phyloP scores from a whole-genome alignment of 73 alveolate genomes.

The Urostyla sp. region DNA sequence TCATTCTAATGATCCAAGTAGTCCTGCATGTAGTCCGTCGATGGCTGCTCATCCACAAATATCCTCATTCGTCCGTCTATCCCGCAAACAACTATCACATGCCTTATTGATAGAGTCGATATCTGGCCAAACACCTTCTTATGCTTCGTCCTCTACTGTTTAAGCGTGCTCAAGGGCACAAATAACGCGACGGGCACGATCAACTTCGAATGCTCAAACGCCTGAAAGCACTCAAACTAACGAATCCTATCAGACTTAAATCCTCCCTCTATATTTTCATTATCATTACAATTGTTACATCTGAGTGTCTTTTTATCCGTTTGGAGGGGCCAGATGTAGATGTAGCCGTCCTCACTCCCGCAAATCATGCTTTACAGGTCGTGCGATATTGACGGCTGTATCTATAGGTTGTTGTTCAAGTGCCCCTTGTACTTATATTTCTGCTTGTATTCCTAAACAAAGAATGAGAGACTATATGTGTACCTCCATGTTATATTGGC shows the following conservation, averaged over 20 bases:
- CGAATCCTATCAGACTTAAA: conserved; percentile 2
- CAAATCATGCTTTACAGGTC: conserved; percentile 37
- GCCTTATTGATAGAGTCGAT: background rate
- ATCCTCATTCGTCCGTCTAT: conserved; percentile 49
- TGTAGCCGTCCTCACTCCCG: conserved; percentile 77
- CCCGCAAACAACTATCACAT: conserved; percentile 25
- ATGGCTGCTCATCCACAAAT: conserved; percentile 19
- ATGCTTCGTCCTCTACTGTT: conserved; percentile 17
- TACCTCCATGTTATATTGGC: conserved; percentile 76
- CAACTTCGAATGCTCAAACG: conserved; percentile 21
- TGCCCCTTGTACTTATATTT: conserved; percentile 89
- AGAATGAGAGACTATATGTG: too few species aligned
- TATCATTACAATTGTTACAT: background rate
- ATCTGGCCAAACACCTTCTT: background rate
- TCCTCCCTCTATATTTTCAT: background rate
- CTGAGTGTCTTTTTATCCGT: background rate
- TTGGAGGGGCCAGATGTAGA: conserved; percentile 73
- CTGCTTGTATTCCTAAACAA: conserved; percentile 55
- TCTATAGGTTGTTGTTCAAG: conserved; percentile 61
- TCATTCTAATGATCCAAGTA: background rate
- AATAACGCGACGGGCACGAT: conserved; percentile 24
- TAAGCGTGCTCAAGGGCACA: conserved; percentile 34
- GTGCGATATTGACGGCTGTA: conserved; percentile 53
- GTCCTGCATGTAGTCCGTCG: conserved; percentile 27
- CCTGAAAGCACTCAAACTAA: conserved; percentile 6